Evolutionary conservation across 176 grass and related monocot species (phyloP).

Genomic region (Eleusine indica): DNA sequence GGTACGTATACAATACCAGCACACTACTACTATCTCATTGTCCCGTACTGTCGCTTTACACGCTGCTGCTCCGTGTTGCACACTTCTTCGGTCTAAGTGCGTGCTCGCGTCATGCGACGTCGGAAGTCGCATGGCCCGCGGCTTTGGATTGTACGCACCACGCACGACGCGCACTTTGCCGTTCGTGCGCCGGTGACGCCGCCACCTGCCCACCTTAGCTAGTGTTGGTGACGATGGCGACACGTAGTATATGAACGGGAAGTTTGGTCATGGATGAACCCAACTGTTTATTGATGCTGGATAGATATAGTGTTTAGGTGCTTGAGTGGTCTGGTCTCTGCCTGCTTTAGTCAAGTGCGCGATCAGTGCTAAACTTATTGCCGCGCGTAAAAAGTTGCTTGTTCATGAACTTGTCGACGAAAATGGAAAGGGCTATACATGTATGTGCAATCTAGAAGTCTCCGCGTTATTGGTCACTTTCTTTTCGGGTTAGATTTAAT

Average conservation of each 20-base stretch:
- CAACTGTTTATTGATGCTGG: background rate
- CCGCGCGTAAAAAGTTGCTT: background rate
- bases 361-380: background rate
- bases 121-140: background rate
- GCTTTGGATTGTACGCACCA: background rate
- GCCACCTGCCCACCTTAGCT: background rate
- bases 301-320: background rate
- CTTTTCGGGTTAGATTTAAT: background rate
- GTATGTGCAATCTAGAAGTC: background rate
- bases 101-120: background rate
- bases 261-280: background rate
- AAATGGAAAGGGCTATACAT: background rate
- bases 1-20: conserved; percentile 18
- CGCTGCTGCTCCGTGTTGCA: background rate
- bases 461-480: background rate
- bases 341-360: background rate
- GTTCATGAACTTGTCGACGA: background rate
- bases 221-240: conserved; percentile 25
- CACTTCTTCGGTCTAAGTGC: background rate
- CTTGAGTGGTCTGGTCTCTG: background rate
- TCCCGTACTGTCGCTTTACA: conserved; percentile 1
- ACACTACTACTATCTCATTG: background rate
- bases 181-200: conserved; percentile 22
- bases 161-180: conserved; percentile 26
- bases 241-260: conserved; percentile 7